These are phyloP conservation scores for Crithidia sp. DNA, from an alignment of 208 protist genomes.

Conservation along the genomic window DNA sequence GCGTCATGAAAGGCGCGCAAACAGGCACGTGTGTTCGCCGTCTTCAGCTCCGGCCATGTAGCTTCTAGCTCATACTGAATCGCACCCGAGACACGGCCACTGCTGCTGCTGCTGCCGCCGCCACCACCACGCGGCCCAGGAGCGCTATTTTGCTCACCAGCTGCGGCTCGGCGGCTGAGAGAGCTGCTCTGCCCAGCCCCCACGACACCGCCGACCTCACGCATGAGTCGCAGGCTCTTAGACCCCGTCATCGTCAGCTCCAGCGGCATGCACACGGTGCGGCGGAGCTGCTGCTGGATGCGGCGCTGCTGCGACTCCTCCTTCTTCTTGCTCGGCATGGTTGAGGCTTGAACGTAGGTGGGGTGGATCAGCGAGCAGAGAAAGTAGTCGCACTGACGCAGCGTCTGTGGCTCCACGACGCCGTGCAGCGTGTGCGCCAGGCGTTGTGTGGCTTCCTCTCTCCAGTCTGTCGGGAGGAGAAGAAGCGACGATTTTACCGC, in stretches of 20 bases:
- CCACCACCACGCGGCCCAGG: not conserved
- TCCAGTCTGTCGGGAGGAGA: slow-evolving; percentile 38
- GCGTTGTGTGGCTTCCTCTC: slow-evolving; percentile 16
- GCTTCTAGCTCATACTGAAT: slow-evolving; percentile 3
- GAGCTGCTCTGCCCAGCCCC: not conserved
- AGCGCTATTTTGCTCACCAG: not conserved
- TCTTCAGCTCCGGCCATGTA: slow-evolving; percentile 26
- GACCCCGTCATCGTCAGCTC: slow-evolving; percentile 60
- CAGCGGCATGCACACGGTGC: slow-evolving; percentile 68
- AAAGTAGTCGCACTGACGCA: slow-evolving; percentile 60
- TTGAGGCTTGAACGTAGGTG: slow-evolving; percentile 42
- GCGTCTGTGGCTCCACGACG: slow-evolving; percentile 39
- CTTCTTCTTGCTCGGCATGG: slow-evolving; percentile 2
- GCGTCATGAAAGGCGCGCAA: slow-evolving; percentile 23
- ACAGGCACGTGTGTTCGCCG: slow-evolving; percentile 29
- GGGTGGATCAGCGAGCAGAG: slow-evolving; percentile 81
- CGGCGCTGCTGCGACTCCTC: slow-evolving; percentile 3
- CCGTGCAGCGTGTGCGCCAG: slow-evolving; percentile 44
- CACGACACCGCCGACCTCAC: slow-evolving; percentile 12
- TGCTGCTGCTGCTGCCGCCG: not conserved
- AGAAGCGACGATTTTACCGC: slow-evolving; percentile 14
- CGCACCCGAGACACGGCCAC: too few relatives aligned
- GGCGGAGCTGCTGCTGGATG: slow-evolving; percentile 27
- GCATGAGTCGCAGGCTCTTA: slow-evolving; percentile 55
- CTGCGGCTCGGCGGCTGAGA: not conserved